Base-by-base conservation (phyloP, 805 yeast species). In the Kluyveromyces nonfermentans region DNA sequence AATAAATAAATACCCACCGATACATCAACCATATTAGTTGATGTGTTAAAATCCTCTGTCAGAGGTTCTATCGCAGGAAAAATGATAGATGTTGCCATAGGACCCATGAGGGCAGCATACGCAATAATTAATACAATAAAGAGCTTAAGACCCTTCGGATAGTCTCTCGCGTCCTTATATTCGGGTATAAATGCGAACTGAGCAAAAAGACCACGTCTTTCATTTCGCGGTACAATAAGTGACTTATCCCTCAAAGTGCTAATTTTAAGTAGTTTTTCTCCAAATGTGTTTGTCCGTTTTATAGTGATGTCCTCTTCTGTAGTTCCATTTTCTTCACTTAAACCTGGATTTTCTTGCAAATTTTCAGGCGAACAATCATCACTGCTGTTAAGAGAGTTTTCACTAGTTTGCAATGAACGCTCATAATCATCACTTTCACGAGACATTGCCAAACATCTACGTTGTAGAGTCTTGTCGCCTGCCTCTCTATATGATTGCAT, bases 51-150 rank as follows among this genome's bases (percentile, higher is more conserved):
- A 16, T 75, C 77, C 1, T 51, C 48, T 4, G 73, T 72, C 35
- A 86, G 72, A 42, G 76, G 74, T 30, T 75, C 75, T 17, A 85
- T 74, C 0, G 93, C 90, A 0, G 96, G 96, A 40, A 83, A 73
- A 55, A 86, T 70, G 41, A 86, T 84, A 0, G 93, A 81, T 1
- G 93, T 81, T 10, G 93, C 95, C 93, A 86, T 83, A 5, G 96
- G 95, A 1, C 95, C 95, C 43, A 83, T 73, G 57, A 82, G 65
- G 1, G 89, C 83, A 6, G 89, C 88, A 46, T 75, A 64, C 0
- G 90, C 89, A 40, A 85, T 77, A 14, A 84, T 66, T 30, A 74
- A 65, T 0, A 84, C 83, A 36, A 86, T 68, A n/a, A 70, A 43
- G 40, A 62, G 54, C 54, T 85, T 85, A 43, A 71, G 55, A 2